Evolutionary conservation across 345 rosid species (phyloP), one percentile per base, ranked within the genome.

Genomic region (Corymbia maculata): DNA sequence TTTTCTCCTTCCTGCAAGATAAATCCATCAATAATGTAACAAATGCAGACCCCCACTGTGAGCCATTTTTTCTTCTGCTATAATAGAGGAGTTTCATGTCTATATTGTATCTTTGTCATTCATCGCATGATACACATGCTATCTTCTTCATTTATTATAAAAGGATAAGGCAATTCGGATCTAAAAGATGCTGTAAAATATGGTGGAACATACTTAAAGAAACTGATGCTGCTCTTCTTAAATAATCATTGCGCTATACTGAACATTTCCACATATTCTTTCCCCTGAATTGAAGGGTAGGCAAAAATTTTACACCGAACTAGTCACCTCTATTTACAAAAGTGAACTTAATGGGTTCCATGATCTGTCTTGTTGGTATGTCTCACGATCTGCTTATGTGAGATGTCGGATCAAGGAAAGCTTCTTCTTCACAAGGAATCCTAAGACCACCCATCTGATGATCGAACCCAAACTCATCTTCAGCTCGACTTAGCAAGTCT

Each of bases 401-500:
- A 14, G 66, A 44, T 36, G 88, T 87, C 42, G 61, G 88, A 88
- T 90, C 64, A 6, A 87, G 21, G 88, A 92, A 92, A 51, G 42
- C 32, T 17, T 90, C 92, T 88, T 92, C 91, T 10, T 79, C 87
- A 87, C 93, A 93, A 8, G 94, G 92, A 86, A 89, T 91, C 2
- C 89, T 91, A 86, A 92, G 92, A 42, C 93, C 88, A 4, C 90
- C 94, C 90, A 90, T 91, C 16, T 93, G 94, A 90, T 89, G 93
- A 79, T 87, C 85, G 85, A 87, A 91, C 32, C 95, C 90, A 52
- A 91, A 92, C 82, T 92, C 94, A 82, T 91, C 92, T 84, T 92
- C 90, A 9, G 91, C 88, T 52, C 51, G 88, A 30, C 88, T 59
- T 47, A 93, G 87, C 90, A 91, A 89, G 30, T 87, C 90, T 42